Evolutionary conservation across 1,284 basidiomycete genomes (phyloP), one percentile per base, ranked within the genome.

Genomic region (Sutorius eximius): DNA sequence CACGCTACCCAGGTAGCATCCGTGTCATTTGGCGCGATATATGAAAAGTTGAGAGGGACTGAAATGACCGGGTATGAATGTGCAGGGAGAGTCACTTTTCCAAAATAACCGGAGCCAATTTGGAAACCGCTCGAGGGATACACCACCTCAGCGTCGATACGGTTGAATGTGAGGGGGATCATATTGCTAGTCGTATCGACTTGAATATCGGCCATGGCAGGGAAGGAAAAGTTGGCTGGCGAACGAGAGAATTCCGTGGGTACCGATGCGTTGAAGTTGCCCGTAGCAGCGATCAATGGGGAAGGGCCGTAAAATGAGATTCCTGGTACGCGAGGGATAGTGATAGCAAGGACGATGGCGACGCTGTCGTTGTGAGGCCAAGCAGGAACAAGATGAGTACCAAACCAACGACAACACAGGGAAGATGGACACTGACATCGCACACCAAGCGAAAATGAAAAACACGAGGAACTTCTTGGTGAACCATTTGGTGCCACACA

Each of bases 221-320:
- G 79, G 77, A 95, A 95, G 18, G 87, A 85, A 71, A 94, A 95
- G 71, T 95, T 95, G 47, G 93, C 85, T 0, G 91, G 91, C 0
- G 76, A 67, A 49, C 88, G 82, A 40, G 79, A 84, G 75, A 94
- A 93, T 20, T 73, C 68, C 0, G 80, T 82, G 1, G 83, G 79
- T 49, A 89, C 72, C 5, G 79, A 77, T 10, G 67, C 58, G 45
- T 77, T 79, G 78, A 80, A 88, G 20, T 61, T 62, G 32, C 81
- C 82, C 0, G 82, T 82, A 15, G 88, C 84, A 24, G 78, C 75
- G 5, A 68, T 67, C 37, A 95, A 78, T 0, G 91, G 90, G 5
- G 72, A 68, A 6, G 70, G 59, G 16, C 72, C 70, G 67, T 86
- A 83, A 68, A 92, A 84, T 15, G 76, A 72, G 65, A 93, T 85